Conservation (phyloP, 768 basidiomycete species). For the Daedaleopsis sinensis region DNA sequence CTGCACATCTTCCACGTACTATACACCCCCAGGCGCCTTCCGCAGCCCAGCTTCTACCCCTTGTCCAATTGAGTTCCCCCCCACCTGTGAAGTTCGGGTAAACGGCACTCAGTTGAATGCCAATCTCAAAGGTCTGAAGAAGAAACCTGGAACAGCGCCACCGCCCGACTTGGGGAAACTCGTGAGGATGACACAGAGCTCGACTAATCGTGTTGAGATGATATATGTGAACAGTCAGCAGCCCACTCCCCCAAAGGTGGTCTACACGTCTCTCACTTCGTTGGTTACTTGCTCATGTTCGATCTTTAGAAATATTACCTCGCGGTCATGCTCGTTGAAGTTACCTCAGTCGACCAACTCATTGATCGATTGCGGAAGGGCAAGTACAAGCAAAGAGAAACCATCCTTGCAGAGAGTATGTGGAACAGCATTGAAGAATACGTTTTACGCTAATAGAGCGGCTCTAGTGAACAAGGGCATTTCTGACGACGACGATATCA, state of each 20-base stretch:
- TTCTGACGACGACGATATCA: slow-evolving; percentile 82
- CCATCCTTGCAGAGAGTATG: slow-evolving; percentile 72
- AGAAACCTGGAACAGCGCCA: slow-evolving; percentile 93
- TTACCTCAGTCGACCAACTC: slow-evolving; percentile 67
- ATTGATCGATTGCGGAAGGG: slow-evolving; percentile 70
- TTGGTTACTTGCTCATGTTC: not conserved
- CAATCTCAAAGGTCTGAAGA: slow-evolving; percentile 90
- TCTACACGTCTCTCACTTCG: not conserved
- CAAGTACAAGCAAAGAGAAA: slow-evolving; percentile 63
- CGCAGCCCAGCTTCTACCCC: slow-evolving; percentile 48
- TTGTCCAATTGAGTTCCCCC: slow-evolving; percentile 89
- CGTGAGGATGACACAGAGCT: slow-evolving; percentile 45
- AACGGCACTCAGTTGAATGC: slow-evolving; percentile 70
- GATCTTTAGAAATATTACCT: slow-evolving; percentile 78
- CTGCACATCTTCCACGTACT: slow-evolving; percentile 85
- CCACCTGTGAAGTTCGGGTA: slow-evolving; percentile 88
- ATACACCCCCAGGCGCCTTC: slow-evolving; percentile 54
- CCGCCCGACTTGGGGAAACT: slow-evolving; percentile 68
- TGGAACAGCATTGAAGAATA: slow-evolving; percentile 11
- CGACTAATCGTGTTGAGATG: slow-evolving; percentile 78
- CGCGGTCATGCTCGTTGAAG: slow-evolving; percentile 82
- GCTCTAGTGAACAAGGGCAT: slow-evolving; percentile 55
- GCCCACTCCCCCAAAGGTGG: slow-evolving; percentile 73
- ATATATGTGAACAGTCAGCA: slow-evolving; percentile 90
- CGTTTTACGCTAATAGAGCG: not conserved